Percentiles rank a stretch among this genome's conserved stretches.
phyloP scores from a whole-genome alignment of 176 grass and related monocot genomes.

The Oryza glumipatula region DNA sequence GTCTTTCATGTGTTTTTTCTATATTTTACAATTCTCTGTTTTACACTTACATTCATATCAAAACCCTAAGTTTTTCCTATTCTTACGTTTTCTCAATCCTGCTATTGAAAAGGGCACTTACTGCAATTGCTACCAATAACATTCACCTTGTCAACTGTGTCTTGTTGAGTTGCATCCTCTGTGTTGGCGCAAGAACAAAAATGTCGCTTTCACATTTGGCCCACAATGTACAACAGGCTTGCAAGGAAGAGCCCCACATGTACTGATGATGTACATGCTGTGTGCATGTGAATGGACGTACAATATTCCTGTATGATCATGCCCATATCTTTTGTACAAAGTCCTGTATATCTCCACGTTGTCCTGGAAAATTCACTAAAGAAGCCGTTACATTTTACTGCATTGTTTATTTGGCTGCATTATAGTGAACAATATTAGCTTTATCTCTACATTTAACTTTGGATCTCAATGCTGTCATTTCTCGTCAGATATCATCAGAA shows the following conservation, averaged over 20 bases:
- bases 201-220: not conserved
- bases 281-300: slow-evolving; percentile 7
- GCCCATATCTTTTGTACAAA: not conserved
- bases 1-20: too few species aligned
- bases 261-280: not conserved
- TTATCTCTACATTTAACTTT: not conserved
- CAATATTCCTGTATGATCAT: not conserved
- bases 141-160: not conserved
- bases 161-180: too few species aligned
- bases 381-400: not conserved
- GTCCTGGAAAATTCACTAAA: not conserved
- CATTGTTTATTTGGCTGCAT: too few species aligned
- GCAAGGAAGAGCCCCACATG: not conserved
- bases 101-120: too few species aligned
- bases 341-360: not conserved
- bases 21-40: too few species aligned
- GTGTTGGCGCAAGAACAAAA: not conserved
- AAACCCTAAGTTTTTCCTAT: too few species aligned
- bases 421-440: not conserved
- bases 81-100: too few species aligned
- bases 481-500: not conserved
- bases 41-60: too few species aligned
- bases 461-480: not conserved
- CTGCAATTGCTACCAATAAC: too few species aligned
- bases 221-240: not conserved